A percentile compares a stretch with the other conserved stretches of the same genome.
Evolutionary conservation across 192 early-diverging fungal genomes (phyloP).

Genomic region (Umbelopsis sp.): DNA sequence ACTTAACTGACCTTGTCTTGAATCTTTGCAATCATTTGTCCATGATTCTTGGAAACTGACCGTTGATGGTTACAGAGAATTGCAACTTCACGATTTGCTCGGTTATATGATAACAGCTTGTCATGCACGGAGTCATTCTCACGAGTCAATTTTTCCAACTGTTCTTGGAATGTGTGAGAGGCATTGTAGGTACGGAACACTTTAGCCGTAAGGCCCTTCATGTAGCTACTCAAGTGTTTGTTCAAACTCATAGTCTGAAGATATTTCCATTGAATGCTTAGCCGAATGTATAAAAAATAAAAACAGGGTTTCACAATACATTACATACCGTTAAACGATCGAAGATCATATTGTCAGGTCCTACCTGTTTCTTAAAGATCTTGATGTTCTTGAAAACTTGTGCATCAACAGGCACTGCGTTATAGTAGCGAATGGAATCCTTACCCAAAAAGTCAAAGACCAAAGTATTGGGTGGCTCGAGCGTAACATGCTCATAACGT

Average conservation of each 20-base stretch:
- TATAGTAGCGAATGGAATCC: conserved; percentile 94
- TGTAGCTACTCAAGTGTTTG: conserved; percentile 84
- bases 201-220: conserved; percentile 94
- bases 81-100: conserved; percentile 95
- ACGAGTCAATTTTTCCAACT: conserved; percentile 73
- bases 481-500: conserved; percentile 86
- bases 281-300: not conserved
- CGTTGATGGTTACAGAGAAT: conserved; percentile 98
- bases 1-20: conserved; percentile 66
- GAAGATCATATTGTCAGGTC: conserved; percentile 83
- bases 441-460: conserved; percentile 98
- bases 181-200: conserved; percentile 99
- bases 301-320: not conserved
- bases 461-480: conserved; percentile 83
- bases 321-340: conserved; percentile 81
- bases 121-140: conserved; percentile 71
- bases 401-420: conserved; percentile 78
- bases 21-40: conserved; percentile 76
- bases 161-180: conserved; percentile 88
- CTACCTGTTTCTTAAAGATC: conserved; percentile 84
- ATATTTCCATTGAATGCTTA: not conserved
- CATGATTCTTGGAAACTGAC: conserved; percentile 79
- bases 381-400: conserved; percentile 94
- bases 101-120: conserved; percentile 91
- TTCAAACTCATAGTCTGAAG: conserved; percentile 77